Conservation (phyloP, 208 protist genomes). For the Trypanosoma theileri region DNA sequence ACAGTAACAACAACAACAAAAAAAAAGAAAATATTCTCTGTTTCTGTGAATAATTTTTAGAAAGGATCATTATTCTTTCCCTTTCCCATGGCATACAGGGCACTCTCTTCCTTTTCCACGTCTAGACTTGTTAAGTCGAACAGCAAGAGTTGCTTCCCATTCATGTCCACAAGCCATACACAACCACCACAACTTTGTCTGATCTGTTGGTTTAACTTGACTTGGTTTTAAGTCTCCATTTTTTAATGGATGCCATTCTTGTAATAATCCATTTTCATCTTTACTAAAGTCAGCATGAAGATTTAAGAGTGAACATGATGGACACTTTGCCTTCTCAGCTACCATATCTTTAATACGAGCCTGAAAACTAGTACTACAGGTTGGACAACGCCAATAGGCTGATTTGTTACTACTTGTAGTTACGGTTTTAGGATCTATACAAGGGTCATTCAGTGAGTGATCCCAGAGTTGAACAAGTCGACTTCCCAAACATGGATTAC, state of each 20-base stretch:
- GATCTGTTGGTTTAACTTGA: conserved; percentile 43
- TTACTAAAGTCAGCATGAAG: conserved; percentile 36
- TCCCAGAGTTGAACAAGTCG: conserved; percentile 67
- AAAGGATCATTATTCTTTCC: conserved; percentile 13
- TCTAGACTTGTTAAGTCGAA: conserved; percentile 36
- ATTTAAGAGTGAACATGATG: conserved; percentile 46
- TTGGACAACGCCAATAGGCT: conserved; percentile 58
- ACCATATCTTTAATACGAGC: conserved; percentile 72
- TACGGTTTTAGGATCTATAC: conserved; percentile 44
- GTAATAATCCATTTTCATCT: conserved; percentile 43
- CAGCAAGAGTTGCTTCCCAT: conserved; percentile 66
- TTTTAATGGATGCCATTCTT: conserved; percentile 83
- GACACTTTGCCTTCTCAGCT: conserved; percentile 53
- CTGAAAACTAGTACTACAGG: conserved; percentile 50
- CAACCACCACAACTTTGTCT: conserved; percentile 81
- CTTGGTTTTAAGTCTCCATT: conserved; percentile 79
- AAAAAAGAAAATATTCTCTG: conserved; percentile 1
- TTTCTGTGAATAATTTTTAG: background rate
- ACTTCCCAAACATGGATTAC: conserved; percentile 34
- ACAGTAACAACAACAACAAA: background rate
- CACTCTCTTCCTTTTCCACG: conserved; percentile 39
- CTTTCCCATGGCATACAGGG: conserved; percentile 51
- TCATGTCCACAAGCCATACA: conserved; percentile 72
- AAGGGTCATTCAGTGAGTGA: conserved; percentile 62
- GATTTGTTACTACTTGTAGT: conserved; percentile 40